phyloP scores from a whole-genome alignment of 202 grass and related monocot genomes.

The Carex sylvatica region DNA sequence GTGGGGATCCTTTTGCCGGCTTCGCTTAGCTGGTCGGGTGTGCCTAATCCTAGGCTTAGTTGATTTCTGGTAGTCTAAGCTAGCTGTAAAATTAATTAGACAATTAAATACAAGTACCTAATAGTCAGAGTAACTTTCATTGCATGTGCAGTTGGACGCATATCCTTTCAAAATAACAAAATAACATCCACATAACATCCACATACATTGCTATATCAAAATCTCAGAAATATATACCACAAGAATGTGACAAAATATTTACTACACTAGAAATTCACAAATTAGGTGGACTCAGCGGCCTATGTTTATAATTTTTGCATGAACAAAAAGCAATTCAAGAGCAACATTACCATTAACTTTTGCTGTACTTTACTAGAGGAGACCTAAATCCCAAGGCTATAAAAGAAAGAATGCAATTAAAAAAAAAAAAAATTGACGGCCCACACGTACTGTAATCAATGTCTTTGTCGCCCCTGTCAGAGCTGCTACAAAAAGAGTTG shows the following conservation, averaged over 20 bases:
- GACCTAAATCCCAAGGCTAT: neutral
- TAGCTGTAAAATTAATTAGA: slow-evolving; percentile 23
- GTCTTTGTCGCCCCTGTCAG: slow-evolving; percentile 41
- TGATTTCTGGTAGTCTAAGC: slow-evolving; percentile 39
- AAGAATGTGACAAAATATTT: neutral
- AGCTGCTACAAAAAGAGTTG: slow-evolving; percentile 45
- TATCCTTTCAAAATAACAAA: neutral
- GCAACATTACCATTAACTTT: neutral
- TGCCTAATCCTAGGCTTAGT: slow-evolving; percentile 39
- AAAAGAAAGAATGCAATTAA: neutral
- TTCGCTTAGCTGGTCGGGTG: slow-evolving; percentile 23
- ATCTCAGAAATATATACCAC: neutral
- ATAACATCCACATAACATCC: neutral
- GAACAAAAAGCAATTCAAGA: neutral
- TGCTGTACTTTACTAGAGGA: neutral
- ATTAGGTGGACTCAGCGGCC: neutral
- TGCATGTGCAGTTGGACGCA: neutral
- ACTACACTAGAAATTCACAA: neutral
- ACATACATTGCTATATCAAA: neutral
- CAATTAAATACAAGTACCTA: slow-evolving; percentile 10
- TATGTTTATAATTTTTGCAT: neutral
- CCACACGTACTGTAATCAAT: slow-evolving; percentile 35
- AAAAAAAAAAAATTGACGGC: neutral
- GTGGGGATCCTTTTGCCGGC: slow-evolving; percentile 27
- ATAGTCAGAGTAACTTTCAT: neutral